Percentiles rank a stretch among this genome's conserved stretches.
Evolutionary conservation across 441 rosid genomes (phyloP).

Genomic region (Flueggea neowawraea): DNA sequence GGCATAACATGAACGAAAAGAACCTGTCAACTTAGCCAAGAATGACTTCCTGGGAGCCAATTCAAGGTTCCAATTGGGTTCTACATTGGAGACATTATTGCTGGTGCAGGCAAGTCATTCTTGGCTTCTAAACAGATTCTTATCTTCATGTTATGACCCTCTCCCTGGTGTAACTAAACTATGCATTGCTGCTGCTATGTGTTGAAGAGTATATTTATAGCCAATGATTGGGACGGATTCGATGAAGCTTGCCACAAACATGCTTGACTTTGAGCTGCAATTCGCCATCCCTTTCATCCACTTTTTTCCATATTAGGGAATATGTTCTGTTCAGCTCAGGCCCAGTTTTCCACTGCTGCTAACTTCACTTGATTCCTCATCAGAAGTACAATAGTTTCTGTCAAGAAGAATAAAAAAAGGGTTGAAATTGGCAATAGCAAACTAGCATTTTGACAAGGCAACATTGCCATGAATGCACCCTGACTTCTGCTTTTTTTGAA

Average conservation of each 20-base stretch:
- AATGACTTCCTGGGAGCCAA: neutral
- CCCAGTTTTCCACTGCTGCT: neutral
- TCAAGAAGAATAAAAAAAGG: neutral
- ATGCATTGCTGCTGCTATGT: neutral
- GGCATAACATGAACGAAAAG: slow-evolving; percentile 11
- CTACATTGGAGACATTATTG: neutral
- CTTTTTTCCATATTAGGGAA: neutral
- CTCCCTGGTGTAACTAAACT: neutral
- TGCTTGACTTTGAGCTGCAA: neutral
- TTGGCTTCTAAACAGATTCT: slow-evolving; percentile 2
- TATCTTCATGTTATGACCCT: neutral
- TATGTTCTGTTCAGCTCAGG: neutral
- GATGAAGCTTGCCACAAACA: neutral
- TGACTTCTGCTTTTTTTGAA: neutral
- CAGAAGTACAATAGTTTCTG: neutral
- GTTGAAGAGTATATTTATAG: neutral
- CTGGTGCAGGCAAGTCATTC: slow-evolving; percentile 5
- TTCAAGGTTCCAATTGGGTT: neutral
- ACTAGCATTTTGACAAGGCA: neutral
- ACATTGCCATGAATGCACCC: neutral
- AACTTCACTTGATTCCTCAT: neutral
- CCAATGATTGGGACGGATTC: neutral
- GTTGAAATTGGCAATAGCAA: neutral
- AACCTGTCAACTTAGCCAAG: slow-evolving; percentile 9
- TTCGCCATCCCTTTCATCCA: neutral